Percentiles rank a stretch among this genome's conserved stretches.
Conservation (phyloP, 2,329 filamentous ascomycete species). For the Sordariomycetes sp. region DNA sequence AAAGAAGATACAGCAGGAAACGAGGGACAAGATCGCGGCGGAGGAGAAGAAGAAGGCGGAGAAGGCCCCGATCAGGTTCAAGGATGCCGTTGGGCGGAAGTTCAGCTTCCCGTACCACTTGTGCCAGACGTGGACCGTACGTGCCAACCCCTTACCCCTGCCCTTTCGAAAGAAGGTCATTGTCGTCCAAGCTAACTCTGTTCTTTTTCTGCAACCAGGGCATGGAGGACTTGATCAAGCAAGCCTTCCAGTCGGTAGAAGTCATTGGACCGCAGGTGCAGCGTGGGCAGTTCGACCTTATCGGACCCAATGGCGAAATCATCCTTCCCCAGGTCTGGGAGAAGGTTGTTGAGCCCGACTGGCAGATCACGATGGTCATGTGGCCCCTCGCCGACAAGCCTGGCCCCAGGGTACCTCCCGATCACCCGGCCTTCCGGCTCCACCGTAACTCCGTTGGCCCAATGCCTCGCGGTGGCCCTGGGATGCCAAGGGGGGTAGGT, state of each 20-base stretch:
- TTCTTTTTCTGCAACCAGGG: constrained; percentile 38
- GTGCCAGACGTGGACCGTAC: constrained; percentile 74
- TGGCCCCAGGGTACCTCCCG: constrained; percentile 11
- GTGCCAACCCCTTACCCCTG: constrained; percentile 16
- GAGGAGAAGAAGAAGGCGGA: constrained; percentile 41
- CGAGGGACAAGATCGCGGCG: constrained; percentile 36
- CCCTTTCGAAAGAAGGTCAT: not conserved
- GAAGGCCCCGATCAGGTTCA: constrained; percentile 75
- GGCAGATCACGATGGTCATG: constrained; percentile 43
- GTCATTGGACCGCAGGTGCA: constrained; percentile 66
- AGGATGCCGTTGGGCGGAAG: constrained; percentile 82
- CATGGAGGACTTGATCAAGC: constrained; percentile 78
- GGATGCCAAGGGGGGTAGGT: not conserved
- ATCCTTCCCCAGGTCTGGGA: constrained; percentile 74
- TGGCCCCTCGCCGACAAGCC: constrained; percentile 42
- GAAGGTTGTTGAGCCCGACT: constrained; percentile 66
- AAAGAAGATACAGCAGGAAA: constrained; percentile 45
- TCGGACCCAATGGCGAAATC: constrained; percentile 71
- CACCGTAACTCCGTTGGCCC: not conserved
- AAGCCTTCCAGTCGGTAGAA: constrained; percentile 73
- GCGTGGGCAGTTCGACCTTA: constrained; percentile 69
- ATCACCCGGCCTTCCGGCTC: constrained; percentile 6
- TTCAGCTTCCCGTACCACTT: constrained; percentile 86
- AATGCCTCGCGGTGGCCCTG: not conserved
- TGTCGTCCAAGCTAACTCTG: not conserved